A percentile compares a stretch with the other conserved stretches of the same genome.
These are phyloP conservation scores for Fraxinus latifolia DNA, from an alignment of 305 asterid species.

Conservation along the genomic window DNA sequence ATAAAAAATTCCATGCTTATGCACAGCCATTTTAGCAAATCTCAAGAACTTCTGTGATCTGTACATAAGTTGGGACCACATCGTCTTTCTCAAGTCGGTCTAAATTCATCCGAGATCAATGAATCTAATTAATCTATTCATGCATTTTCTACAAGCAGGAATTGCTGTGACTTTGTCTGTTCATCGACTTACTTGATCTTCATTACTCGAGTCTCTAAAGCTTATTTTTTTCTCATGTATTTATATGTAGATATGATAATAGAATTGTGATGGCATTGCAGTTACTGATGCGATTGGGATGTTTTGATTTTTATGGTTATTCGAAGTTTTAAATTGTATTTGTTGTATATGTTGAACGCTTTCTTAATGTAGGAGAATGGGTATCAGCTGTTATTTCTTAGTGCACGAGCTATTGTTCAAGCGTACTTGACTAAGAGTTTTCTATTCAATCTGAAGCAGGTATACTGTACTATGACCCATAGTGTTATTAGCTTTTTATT, in stretches of 20 bases:
- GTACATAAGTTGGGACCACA: background rate
- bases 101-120: background rate
- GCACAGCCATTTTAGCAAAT: background rate
- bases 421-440: constrained; percentile 84
- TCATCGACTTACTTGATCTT: background rate
- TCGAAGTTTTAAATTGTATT: background rate
- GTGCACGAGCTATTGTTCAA: constrained; percentile 95
- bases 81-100: background rate
- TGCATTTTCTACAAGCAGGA: background rate
- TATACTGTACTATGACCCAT: constrained; percentile 24
- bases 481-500: constrained; percentile 9
- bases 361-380: constrained; percentile 68
- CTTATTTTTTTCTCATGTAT: background rate
- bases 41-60: background rate
- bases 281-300: background rate
- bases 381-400: constrained; percentile 82
- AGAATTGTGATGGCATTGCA: background rate
- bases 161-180: background rate
- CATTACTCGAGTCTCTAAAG: background rate
- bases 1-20: background rate
- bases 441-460: constrained; percentile 81
- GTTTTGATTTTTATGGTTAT: background rate
- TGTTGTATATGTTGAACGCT: background rate
- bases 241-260: background rate
- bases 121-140: background rate